phyloP scores from a whole-genome alignment of 2,329 filamentous ascomycete species.

The Aspergillus pseudonomiae region DNA sequence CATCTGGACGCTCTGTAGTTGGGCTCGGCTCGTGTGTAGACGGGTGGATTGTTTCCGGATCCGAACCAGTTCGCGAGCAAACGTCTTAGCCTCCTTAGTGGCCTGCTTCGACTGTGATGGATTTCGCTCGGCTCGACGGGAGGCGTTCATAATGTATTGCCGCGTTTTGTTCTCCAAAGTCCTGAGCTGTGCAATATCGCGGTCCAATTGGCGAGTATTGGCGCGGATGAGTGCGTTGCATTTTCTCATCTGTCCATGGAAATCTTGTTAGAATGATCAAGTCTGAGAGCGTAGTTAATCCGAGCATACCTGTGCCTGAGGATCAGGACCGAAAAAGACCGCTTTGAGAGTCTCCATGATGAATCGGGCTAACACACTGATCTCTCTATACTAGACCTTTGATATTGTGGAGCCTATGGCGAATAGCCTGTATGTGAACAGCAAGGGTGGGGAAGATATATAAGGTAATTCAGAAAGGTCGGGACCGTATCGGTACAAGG shows the following conservation, averaged over 20 bases:
- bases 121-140: constrained; percentile 78
- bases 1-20: constrained; percentile 91
- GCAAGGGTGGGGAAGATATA: background rate
- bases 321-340: constrained; percentile 89
- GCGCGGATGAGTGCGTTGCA: constrained; percentile 87
- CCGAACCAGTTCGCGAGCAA: constrained; percentile 84
- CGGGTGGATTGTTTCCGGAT: constrained; percentile 75
- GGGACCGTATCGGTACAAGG: background rate
- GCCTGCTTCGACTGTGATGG: constrained; percentile 79
- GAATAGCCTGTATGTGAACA: background rate
- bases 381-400: background rate
- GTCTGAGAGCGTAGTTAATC: background rate
- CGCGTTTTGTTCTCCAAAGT: constrained; percentile 82
- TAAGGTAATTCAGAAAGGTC: background rate
- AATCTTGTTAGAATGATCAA: constrained; percentile 15
- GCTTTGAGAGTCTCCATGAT: constrained; percentile 84
- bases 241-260: constrained; percentile 74
- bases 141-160: constrained; percentile 79
- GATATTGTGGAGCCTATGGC: background rate
- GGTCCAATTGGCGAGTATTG: constrained; percentile 92
- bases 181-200: constrained; percentile 81
- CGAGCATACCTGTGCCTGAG: constrained; percentile 78
- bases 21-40: constrained; percentile 84
- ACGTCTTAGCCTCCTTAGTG: constrained; percentile 78
- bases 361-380: constrained; percentile 10